Percentiles rank a stretch among this genome's conserved stretches.
phyloP scores from a whole-genome alignment of 495 filamentous ascomycete species.

The Sordaria brevicollis region DNA sequence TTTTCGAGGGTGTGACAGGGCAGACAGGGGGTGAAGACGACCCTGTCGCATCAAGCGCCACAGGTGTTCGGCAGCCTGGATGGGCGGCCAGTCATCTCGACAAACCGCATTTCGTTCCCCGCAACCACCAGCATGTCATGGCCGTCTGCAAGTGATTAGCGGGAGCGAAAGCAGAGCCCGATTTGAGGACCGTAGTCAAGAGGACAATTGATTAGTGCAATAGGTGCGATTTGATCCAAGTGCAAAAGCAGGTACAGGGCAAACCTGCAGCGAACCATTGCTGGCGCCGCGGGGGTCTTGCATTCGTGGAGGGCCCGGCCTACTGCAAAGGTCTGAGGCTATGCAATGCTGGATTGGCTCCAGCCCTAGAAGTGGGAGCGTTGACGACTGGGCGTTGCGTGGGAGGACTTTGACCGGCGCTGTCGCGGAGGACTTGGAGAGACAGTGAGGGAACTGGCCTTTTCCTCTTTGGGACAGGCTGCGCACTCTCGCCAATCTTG shows the following conservation, averaged over 20 bases:
- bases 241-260: not conserved
- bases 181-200: not conserved
- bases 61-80: not conserved
- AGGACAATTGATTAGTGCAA: not conserved
- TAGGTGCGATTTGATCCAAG: not conserved
- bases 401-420: not conserved
- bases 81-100: not conserved
- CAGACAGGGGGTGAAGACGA: not conserved
- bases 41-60: not conserved
- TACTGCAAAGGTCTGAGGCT: not conserved
- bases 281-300: not conserved
- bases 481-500: not conserved
- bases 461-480: not conserved
- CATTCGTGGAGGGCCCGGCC: not conserved
- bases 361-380: not conserved
- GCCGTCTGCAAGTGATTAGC: not conserved
- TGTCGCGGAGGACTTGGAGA: not conserved
- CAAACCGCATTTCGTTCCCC: not conserved
- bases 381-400: not conserved
- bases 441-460: not conserved
- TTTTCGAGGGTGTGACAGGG: not conserved
- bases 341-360: not conserved
- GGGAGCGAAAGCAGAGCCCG: not conserved
- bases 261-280: not conserved
- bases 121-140: not conserved